These are phyloP conservation scores for Sistotremastrum niveocremeum DNA, from an alignment of 768 basidiomycete species.

Conservation along the genomic window DNA sequence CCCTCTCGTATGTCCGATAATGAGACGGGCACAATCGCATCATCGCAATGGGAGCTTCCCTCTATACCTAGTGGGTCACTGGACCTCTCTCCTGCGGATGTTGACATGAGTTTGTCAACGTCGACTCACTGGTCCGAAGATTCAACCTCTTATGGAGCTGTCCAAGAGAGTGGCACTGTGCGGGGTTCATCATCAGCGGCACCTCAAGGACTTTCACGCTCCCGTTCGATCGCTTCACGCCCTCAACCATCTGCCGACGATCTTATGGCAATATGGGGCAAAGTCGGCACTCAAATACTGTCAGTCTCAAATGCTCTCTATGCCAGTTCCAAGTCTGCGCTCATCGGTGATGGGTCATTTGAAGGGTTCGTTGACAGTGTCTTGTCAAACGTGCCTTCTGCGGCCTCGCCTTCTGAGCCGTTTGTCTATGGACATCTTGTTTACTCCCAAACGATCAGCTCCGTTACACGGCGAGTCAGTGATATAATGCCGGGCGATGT, in stretches of 20 bases:
- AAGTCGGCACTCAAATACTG: constrained; percentile 62
- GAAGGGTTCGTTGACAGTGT: constrained; percentile 63
- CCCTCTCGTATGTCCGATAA: constrained; percentile 16
- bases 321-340: constrained; percentile 62
- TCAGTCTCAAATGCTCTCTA: constrained; percentile 53
- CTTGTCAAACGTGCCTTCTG: constrained; percentile 52
- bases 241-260: constrained; percentile 42
- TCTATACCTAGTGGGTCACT: constrained; percentile 40
- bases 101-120: constrained; percentile 35
- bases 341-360: constrained; percentile 79
- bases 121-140: constrained; percentile 42
- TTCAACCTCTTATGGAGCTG: constrained; percentile 23
- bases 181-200: too few relatives aligned
- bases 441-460: constrained; percentile 51
- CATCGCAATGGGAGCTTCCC: constrained; percentile 53
- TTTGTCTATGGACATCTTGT: constrained; percentile 55
- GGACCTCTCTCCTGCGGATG: constrained; percentile 35
- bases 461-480: constrained; percentile 59
- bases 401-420: constrained; percentile 24
- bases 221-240: background rate
- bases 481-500: constrained; percentile 86
- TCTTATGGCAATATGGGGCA: constrained; percentile 54
- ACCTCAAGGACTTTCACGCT: constrained; percentile 7
- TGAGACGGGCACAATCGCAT: constrained; percentile 22
- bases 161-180: background rate